Evolutionary conservation across 768 basidiomycete species (phyloP).

Genomic region (Tylopilus sp.): DNA sequence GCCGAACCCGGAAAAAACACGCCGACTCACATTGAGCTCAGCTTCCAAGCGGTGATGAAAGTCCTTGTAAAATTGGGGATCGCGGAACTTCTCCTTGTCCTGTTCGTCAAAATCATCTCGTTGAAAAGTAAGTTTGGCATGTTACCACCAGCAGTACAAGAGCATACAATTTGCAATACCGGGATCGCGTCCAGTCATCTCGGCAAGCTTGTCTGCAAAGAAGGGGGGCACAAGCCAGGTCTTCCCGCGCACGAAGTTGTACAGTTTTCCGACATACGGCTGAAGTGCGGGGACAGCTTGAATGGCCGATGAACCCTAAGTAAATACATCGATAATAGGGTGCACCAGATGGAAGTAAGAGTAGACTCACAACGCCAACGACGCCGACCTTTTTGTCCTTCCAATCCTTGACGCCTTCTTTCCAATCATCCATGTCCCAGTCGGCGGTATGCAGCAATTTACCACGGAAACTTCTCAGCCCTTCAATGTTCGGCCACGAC

Average conservation of each 20-base stretch:
- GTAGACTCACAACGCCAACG: slow-evolving; percentile 51
- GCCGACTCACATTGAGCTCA: slow-evolving; percentile 36
- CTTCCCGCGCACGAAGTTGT: slow-evolving; percentile 56
- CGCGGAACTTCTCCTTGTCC: slow-evolving; percentile 48
- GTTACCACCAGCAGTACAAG: not conserved
- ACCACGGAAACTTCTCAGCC: slow-evolving; percentile 54
- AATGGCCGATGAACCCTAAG: slow-evolving; percentile 60
- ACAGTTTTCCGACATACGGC: slow-evolving; percentile 44
- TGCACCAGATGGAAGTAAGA: not conserved
- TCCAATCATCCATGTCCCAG: slow-evolving; percentile 49
- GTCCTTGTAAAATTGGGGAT: slow-evolving; percentile 44
- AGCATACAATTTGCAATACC: slow-evolving; percentile 41
- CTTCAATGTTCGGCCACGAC: slow-evolving; percentile 66
- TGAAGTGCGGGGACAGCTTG: slow-evolving; percentile 60
- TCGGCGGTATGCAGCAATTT: slow-evolving; percentile 59
- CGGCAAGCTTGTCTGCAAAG: slow-evolving; percentile 36
- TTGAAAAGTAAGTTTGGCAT: not conserved
- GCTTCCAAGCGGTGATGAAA: slow-evolving; percentile 48
- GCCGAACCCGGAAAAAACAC: not conserved
- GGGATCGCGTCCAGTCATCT: slow-evolving; percentile 36
- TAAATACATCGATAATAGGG: not conserved
- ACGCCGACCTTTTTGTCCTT: slow-evolving; percentile 51
- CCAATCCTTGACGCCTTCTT: slow-evolving; percentile 47
- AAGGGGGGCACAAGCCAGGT: slow-evolving; percentile 55
- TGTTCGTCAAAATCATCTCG: slow-evolving; percentile 41